These are phyloP conservation scores for Blastocystis sp. DNA, from an alignment of 352 stramenopile genomes.

Conservation along the genomic window DNA sequence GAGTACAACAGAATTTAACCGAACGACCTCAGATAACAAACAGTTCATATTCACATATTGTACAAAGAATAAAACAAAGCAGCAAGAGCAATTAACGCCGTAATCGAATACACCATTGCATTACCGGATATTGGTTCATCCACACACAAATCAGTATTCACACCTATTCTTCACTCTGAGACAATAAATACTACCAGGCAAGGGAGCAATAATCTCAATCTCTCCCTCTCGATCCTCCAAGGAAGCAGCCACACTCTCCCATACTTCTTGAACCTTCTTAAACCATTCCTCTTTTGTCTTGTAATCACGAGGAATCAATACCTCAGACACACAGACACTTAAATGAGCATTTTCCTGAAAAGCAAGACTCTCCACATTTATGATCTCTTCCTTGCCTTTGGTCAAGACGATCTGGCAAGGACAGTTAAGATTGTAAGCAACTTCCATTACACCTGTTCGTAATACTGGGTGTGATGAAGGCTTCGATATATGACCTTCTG, in stretches of 20 bases:
- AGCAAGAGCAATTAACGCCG: background rate
- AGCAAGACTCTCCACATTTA: background rate
- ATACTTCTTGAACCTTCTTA: background rate
- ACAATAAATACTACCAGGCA: background rate
- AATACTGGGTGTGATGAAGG: background rate
- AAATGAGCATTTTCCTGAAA: conserved; percentile 50
- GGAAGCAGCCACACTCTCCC: background rate
- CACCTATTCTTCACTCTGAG: background rate
- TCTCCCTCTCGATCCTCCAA: conserved; percentile 1
- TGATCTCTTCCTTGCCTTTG: conserved; percentile 35
- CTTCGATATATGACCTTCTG: conserved; percentile 28
- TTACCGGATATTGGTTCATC: conserved; percentile 32
- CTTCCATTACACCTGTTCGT: conserved; percentile 64
- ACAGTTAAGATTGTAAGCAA: conserved; percentile 68
- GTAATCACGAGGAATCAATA: conserved; percentile 59
- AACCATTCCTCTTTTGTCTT: conserved; percentile 68
- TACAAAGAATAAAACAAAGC: conserved; percentile 35
- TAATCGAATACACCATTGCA: conserved; percentile 43
- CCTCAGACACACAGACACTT: conserved; percentile 27
- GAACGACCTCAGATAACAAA: background rate
- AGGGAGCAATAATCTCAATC: conserved; percentile 55
- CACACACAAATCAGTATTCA: conserved; percentile 57
- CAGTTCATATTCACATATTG: background rate
- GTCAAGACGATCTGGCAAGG: conserved; percentile 54
- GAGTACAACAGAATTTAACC: too few species aligned